These are phyloP conservation scores for Amoebophrya sp. DNA, from an alignment of 169 alveolate genomes.

Conservation along the genomic window DNA sequence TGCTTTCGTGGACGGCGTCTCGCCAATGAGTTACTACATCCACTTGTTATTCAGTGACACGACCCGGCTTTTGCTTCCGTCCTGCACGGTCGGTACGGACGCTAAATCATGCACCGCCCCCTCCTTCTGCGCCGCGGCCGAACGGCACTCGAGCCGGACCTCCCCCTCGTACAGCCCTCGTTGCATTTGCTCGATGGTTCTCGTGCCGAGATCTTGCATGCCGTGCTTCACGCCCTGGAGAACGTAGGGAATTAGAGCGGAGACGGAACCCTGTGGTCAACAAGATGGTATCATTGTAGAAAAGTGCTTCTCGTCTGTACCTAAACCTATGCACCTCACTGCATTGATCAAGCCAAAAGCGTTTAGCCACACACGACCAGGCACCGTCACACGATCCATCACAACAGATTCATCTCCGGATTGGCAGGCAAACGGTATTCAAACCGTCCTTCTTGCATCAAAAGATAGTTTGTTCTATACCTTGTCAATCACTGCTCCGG, in stretches of 20 bases:
- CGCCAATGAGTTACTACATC: background rate
- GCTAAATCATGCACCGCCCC: constrained; percentile 51
- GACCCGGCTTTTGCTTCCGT: background rate
- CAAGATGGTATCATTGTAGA: no score
- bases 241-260: constrained; percentile 61
- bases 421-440: no score
- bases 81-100: background rate
- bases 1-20: no score
- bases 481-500: constrained; percentile 5
- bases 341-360: no score
- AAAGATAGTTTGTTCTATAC: no score
- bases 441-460: no score
- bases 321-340: no score
- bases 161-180: background rate
- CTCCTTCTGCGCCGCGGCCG: constrained; percentile 54
- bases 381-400: no score
- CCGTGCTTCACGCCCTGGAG: constrained; percentile 51
- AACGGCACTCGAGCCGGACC: background rate
- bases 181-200: background rate
- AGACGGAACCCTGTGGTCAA: constrained; percentile 57
- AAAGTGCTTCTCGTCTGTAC: no score
- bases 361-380: no score
- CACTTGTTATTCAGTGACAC: background rate
- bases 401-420: no score
- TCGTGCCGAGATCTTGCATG: background rate